Conservation (phyloP, 441 rosid species). For the Gossypium trilobum region DNA sequence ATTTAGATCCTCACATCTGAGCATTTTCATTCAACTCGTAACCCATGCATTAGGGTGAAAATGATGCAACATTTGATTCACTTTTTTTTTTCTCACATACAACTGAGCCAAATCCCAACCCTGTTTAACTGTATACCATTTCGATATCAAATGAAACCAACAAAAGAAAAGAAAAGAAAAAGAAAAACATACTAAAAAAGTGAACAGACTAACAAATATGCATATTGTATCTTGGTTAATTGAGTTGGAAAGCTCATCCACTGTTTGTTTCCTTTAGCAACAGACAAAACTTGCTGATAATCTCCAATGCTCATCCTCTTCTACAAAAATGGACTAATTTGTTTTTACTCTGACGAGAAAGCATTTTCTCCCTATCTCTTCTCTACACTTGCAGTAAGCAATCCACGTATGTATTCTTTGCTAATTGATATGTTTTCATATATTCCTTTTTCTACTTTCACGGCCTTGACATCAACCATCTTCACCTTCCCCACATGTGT, state of each 20-base stretch:
- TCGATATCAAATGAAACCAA: neutral
- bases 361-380: neutral
- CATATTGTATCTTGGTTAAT: neutral
- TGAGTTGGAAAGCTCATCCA: neutral
- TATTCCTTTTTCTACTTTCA: neutral
- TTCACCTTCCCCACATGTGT: constrained; percentile 17
- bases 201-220: neutral
- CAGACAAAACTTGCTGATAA: neutral
- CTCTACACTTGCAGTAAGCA: neutral
- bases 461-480: constrained; percentile 7
- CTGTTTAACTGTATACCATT: neutral
- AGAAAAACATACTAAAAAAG: neutral
- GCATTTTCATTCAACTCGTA: no score
- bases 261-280: neutral
- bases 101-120: neutral
- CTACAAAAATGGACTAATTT: neutral
- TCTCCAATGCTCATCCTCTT: neutral
- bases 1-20: no score
- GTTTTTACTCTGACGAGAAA: neutral
- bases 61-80: no score
- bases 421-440: neutral
- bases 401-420: neutral
- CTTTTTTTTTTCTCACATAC: no score
- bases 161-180: neutral
- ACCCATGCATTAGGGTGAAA: no score